These are phyloP conservation scores for Cymbopogon citratus DNA, from an alignment of 176 grass and related monocot species.

Conservation along the genomic window DNA sequence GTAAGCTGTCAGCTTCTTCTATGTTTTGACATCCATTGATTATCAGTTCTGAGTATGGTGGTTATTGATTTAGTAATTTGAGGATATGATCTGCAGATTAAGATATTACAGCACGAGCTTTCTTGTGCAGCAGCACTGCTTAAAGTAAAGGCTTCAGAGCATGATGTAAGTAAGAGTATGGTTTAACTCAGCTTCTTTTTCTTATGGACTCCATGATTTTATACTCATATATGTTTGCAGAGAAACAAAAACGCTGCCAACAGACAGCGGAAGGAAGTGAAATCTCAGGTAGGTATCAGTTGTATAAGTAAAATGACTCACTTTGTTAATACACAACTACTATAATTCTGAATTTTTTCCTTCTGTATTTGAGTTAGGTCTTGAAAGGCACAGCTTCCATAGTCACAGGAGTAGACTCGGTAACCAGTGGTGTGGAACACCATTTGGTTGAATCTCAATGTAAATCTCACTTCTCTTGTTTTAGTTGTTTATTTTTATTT, in stretches of 20 bases:
- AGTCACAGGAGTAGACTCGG: not conserved
- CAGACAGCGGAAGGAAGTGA: not conserved
- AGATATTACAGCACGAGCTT: conserved; percentile 60
- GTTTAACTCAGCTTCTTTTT: not conserved
- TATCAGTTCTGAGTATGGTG: not conserved
- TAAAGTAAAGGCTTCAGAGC: conserved; percentile 39
- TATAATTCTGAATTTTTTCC: not conserved
- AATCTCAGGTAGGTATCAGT: conserved; percentile 21
- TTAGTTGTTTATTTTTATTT: not conserved
- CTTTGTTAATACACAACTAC: not conserved
- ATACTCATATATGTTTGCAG: conserved; percentile 21
- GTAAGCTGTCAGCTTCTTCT: conserved; percentile 30
- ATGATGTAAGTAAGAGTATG: conserved; percentile 30
- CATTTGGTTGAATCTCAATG: conserved; percentile 21
- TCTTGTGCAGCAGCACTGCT: conserved; percentile 29
- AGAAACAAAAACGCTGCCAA: conserved; percentile 15
- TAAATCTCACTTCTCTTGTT: conserved; percentile 24
- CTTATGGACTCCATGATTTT: conserved; percentile 1
- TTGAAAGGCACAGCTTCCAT: not conserved
- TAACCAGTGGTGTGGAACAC: not conserved
- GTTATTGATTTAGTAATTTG: conserved; percentile 21
- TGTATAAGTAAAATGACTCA: not conserved
- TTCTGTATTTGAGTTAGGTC: not conserved
- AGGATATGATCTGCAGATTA: conserved; percentile 43
- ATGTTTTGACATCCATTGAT: not conserved